Conservation (phyloP, 2,329 filamentous ascomycete species). For the Emergomyces pasteurianus region DNA sequence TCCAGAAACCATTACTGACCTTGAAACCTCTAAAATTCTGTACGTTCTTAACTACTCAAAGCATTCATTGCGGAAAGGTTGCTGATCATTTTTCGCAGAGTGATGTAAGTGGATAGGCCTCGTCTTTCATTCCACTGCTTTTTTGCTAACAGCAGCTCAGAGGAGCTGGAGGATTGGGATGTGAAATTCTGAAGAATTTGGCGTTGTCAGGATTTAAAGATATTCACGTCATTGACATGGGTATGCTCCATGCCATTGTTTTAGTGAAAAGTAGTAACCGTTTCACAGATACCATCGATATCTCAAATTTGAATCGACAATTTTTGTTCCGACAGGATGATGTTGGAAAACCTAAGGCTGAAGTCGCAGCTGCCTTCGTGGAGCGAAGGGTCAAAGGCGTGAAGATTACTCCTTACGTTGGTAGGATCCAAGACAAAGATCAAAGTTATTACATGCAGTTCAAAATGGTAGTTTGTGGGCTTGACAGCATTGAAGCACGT, state of each 20-base stretch:
- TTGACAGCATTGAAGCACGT: slow-evolving; percentile 95
- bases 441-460: slow-evolving; percentile 97
- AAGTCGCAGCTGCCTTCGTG: slow-evolving; percentile 84
- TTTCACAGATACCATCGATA: slow-evolving; percentile 78
- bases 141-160: slow-evolving; percentile 34
- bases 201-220: slow-evolving; percentile 91
- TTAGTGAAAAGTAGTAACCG: neutral
- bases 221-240: slow-evolving; percentile 99
- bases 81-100: slow-evolving; percentile 14
- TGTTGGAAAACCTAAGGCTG: slow-evolving; percentile 87
- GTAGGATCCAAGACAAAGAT: slow-evolving; percentile 93
- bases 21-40: slow-evolving; percentile 65
- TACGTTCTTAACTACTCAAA: slow-evolving; percentile 32
- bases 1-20: slow-evolving; percentile 40
- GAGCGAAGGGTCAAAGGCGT: slow-evolving; percentile 81
- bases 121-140: too few species aligned
- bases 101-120: slow-evolving; percentile 21
- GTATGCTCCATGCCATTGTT: slow-evolving; percentile 35
- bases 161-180: slow-evolving; percentile 86
- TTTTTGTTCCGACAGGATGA: slow-evolving; percentile 89
- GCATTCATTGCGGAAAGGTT: neutral
- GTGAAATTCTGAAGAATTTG: slow-evolving; percentile 92
- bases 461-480: slow-evolving; percentile 79
- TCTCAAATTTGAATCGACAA: slow-evolving; percentile 94
- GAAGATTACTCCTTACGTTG: slow-evolving; percentile 85